Conservation (phyloP, 164 flowering plant genomes). For the Umbilicus rupestris region DNA sequence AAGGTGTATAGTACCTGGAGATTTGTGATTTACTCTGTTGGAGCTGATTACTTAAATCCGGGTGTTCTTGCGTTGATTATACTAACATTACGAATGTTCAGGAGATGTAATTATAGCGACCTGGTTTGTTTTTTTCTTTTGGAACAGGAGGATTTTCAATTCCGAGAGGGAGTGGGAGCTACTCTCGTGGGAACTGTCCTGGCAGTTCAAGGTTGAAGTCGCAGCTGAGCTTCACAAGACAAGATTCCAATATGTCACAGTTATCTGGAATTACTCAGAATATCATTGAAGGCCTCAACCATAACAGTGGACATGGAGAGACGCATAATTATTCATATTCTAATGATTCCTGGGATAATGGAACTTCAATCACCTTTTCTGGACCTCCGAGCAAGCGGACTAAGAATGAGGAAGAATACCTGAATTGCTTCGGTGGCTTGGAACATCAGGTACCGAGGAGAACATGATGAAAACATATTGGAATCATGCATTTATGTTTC, state of each 20-base stretch:
- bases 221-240: constrained; percentile 65
- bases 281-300: constrained; percentile 23
- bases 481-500: not conserved
- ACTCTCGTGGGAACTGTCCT: constrained; percentile 25
- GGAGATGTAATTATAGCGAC: no score
- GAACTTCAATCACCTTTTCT: constrained; percentile 46
- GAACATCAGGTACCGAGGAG: constrained; percentile 53
- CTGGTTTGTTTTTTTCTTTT: not conserved
- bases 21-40: no score
- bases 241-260: constrained; percentile 67
- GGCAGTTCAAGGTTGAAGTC: constrained; percentile 45
- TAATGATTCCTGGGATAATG: constrained; percentile 48
- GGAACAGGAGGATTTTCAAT: constrained; percentile 36
- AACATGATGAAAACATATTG: not conserved
- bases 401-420: constrained; percentile 29
- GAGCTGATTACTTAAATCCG: no score
- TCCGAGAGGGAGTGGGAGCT: constrained; percentile 33
- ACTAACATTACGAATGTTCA: no score
- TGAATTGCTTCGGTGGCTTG: constrained; percentile 22
- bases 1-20: no score
- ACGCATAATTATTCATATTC: constrained; percentile 27
- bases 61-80: no score
- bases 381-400: constrained; percentile 30
- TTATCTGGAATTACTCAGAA: constrained; percentile 53
- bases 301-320: constrained; percentile 21